Conservation (phyloP, 2,329 filamentous ascomycete genomes). For the Magnaporthales sp. region DNA sequence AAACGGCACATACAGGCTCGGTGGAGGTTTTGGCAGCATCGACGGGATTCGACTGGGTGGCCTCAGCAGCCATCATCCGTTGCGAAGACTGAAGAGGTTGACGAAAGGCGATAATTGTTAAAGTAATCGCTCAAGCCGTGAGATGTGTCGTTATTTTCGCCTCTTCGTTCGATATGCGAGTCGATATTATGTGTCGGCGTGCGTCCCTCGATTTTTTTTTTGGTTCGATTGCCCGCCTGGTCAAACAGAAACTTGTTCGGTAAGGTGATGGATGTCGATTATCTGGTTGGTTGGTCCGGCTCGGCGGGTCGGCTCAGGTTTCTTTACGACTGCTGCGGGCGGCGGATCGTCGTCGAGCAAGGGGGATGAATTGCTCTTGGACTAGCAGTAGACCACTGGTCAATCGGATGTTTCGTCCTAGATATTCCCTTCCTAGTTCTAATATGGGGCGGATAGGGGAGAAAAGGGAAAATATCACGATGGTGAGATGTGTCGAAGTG, state of each 20-base stretch:
- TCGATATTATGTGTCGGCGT: not conserved
- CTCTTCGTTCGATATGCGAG: not conserved
- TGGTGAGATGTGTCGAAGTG: not conserved
- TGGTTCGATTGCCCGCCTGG: not conserved
- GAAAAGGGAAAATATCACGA: not conserved
- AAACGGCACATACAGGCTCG: slow-evolving; percentile 25
- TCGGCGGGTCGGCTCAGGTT: not conserved
- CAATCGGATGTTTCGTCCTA: not conserved
- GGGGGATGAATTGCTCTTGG: not conserved
- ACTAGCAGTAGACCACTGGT: not conserved
- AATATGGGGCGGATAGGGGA: not conserved
- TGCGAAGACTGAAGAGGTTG: slow-evolving; percentile 24
- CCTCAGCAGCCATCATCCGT: slow-evolving; percentile 60
- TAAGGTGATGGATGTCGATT: not conserved
- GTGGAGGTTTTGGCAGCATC: slow-evolving; percentile 41
- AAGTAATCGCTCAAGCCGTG: slow-evolving; percentile 11
- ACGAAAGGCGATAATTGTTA: slow-evolving; percentile 6
- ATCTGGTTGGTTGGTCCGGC: slow-evolving; percentile 2
- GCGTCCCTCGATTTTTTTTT: not conserved
- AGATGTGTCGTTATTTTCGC: slow-evolving; percentile 4
- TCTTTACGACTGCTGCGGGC: not conserved
- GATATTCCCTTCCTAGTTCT: not conserved
- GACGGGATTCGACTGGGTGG: slow-evolving; percentile 42
- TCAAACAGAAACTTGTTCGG: not conserved
- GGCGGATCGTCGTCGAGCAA: not conserved